A percentile compares a stretch with the other conserved stretches of the same genome.
Evolutionary conservation across 108 stramenopile genomes (phyloP).

Genomic region (Conticribra weissflogii): DNA sequence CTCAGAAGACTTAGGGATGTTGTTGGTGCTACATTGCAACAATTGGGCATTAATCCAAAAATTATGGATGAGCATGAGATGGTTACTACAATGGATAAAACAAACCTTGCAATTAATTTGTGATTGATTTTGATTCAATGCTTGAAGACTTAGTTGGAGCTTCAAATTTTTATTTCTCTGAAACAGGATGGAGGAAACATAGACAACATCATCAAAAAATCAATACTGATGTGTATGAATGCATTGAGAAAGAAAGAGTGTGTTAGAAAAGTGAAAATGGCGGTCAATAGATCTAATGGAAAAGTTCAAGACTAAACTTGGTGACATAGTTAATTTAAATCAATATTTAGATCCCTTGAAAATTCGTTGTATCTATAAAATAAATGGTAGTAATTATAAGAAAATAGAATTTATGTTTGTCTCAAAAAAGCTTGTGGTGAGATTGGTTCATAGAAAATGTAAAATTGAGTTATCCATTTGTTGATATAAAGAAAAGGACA

Average conservation of each 20-base stretch:
- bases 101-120: not conserved
- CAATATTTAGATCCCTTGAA: not conserved
- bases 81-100: slow-evolving; percentile 1
- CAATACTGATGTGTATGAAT: not conserved
- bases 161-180: not conserved
- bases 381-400: slow-evolving; percentile 14
- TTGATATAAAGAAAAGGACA: slow-evolving; percentile 13
- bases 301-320: not conserved
- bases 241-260: not conserved
- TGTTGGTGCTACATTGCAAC: not conserved
- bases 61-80: not conserved
- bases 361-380: slow-evolving; percentile 5
- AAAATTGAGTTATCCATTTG: not conserved
- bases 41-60: not conserved
- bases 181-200: not conserved
- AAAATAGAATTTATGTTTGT: slow-evolving; percentile 14
- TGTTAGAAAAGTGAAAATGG: not conserved
- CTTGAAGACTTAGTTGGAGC: not conserved
- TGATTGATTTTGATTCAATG: not conserved
- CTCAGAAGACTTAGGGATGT: not conserved
- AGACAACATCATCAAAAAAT: not conserved
- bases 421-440: not conserved
- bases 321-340: no score
- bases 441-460: not conserved
- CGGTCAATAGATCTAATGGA: not conserved